Conservation (phyloP, 805 yeast genomes). For the Kazachstania psychrophila region DNA sequence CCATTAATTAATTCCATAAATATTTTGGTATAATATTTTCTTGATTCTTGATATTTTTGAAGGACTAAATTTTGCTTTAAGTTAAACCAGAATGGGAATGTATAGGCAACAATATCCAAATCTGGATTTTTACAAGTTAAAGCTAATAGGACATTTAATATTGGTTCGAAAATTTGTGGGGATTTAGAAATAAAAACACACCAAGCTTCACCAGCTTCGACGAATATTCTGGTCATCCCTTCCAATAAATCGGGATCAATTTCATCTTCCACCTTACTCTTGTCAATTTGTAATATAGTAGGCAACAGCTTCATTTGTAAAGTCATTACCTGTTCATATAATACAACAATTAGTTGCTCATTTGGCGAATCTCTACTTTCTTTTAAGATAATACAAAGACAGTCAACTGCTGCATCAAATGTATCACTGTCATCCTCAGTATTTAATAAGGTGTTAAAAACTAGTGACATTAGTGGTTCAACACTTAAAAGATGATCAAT, state of each 20-base stretch:
- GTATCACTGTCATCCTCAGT: constrained; percentile 39
- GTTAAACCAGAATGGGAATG: constrained; percentile 87
- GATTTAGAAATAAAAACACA: constrained; percentile 69
- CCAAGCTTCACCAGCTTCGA: constrained; percentile 96
- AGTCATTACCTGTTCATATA: constrained; percentile 59
- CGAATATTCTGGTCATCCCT: constrained; percentile 65
- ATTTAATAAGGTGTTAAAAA: constrained; percentile 50
- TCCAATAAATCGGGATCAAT: constrained; percentile 48
- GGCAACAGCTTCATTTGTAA: constrained; percentile 46
- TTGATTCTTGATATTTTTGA: constrained; percentile 26
- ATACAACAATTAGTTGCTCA: constrained; percentile 49
- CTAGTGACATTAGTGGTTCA: constrained; percentile 54
- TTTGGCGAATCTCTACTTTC: constrained; percentile 76
- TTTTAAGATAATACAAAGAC: constrained; percentile 67
- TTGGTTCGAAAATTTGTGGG: constrained; percentile 59
- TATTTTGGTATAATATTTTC: constrained; percentile 16
- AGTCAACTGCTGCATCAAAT: constrained; percentile 79
- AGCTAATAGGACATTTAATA: constrained; percentile 64
- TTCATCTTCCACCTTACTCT: constrained; percentile 38
- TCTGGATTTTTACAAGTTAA: constrained; percentile 71
- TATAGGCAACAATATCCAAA: constrained; percentile 78
- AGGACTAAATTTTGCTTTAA: constrained; percentile 51
- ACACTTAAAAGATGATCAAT: constrained; percentile 56
- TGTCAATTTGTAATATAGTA: constrained; percentile 14
- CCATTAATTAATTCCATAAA: constrained; percentile 25